Evolutionary conservation across 2,329 filamentous ascomycete species (phyloP).

Genomic region (Didymella pomorum): DNA sequence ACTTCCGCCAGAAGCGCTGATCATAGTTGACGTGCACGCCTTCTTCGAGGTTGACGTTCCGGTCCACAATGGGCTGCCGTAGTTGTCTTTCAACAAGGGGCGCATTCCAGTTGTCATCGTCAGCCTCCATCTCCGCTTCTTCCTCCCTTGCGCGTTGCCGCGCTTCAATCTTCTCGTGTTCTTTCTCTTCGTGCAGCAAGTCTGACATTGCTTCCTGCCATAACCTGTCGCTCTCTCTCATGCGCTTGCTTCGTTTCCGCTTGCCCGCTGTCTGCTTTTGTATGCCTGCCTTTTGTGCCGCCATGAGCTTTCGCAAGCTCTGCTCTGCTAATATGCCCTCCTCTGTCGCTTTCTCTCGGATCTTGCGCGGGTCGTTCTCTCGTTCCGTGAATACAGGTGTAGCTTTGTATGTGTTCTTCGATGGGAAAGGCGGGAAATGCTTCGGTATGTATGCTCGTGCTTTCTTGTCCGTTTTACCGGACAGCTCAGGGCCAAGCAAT

Average conservation of each 20-base stretch:
- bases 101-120: conserved; percentile 36
- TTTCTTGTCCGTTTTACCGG: conserved; percentile 56
- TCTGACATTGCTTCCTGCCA: conserved; percentile 65
- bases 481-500: conserved; percentile 62
- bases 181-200: conserved; percentile 54
- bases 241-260: conserved; percentile 52
- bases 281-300: conserved; percentile 57
- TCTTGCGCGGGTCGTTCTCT: conserved; percentile 66
- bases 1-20: conserved; percentile 64
- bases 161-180: conserved; percentile 37
- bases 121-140: conserved; percentile 26
- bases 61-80: conserved; percentile 42
- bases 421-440: conserved; percentile 69
- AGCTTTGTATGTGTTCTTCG: conserved; percentile 69
- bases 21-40: conserved; percentile 67
- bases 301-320: conserved; percentile 67
- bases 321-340: conserved; percentile 72
- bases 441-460: conserved; percentile 63
- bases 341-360: conserved; percentile 69
- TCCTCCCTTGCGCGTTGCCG: conserved; percentile 27
- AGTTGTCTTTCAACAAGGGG: conserved; percentile 30
- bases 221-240: conserved; percentile 57
- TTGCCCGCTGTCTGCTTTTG: conserved; percentile 46
- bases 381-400: conserved; percentile 67
- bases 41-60: conserved; percentile 43